Base-by-base conservation (phyloP, 768 basidiomycete species). In the Auricularia sp. region DNA sequence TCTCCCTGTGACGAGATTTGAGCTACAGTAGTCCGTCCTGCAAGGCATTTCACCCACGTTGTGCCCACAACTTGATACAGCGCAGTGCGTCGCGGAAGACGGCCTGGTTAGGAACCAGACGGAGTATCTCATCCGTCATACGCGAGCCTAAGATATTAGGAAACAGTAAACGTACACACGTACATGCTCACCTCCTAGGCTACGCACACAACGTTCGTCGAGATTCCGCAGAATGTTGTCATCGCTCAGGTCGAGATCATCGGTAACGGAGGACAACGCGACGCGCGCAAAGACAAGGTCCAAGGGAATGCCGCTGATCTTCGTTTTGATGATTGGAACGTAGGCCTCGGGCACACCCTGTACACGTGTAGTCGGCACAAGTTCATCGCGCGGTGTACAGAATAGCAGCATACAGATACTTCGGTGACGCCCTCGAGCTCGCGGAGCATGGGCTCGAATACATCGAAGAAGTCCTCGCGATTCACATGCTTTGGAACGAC, bases 21-120 rank as follows among this genome's bases (percentile, higher is more conserved):
- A 63, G 36, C 16, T 18, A 64, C 29, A 51, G 62, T 59, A 44
- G 33, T 63, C 33, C 56, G 14, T 14, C 14, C 51, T 10, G 34
- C 14, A 21, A 39, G 16, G 4, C 34, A 44, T 16, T 66, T 35
- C 24, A 81, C 91, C 65, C 71, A 96, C 96, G 80, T 77, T 94
- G 90, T 10, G 97, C 97, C 97, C 97, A 99, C 35, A 98, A 79
- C 75, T 98, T 96, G 74, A 99, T 98, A 73, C 94, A 94, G 68
- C 97, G 85, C 67, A 99, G 76, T 11, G 97, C 88, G 70, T 95
- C 94, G 67, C 97, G 88, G 78, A 98, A 99, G 21, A 96, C 93
- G 66, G 87, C 82, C 21, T 95, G 92, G 71, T 98, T 89, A 11
- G 97, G 96, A 2, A 99, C 96, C 29, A 99, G 81, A 61, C 94